These are phyloP conservation scores for Geotrichum klebahnii DNA, from an alignment of 1,139 yeast genomes.

Conservation along the genomic window DNA sequence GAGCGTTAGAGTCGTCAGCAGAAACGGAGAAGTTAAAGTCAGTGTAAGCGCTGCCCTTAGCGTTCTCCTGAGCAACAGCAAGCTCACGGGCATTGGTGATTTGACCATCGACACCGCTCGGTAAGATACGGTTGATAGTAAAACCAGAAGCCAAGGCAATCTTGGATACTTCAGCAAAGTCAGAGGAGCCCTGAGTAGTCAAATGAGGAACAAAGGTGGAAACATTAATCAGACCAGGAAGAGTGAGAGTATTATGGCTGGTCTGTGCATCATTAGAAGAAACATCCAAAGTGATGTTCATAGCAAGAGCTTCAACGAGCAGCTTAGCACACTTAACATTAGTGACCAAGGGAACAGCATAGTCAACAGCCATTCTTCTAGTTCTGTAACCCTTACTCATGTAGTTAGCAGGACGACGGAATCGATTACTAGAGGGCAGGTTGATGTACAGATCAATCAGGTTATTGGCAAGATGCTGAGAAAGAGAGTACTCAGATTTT, in stretches of 20 bases:
- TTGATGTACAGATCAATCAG: conserved; percentile 94
- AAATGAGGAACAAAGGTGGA: conserved; percentile 74
- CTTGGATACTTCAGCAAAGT: conserved; percentile 64
- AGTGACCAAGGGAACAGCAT: conserved; percentile 94
- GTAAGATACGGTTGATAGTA: conserved; percentile 78
- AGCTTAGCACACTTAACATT: conserved; percentile 97
- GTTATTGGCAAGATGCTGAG: conserved; percentile 95
- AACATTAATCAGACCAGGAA: conserved; percentile 85
- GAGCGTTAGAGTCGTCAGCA: conserved; percentile 68
- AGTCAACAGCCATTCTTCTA: conserved; percentile 99
- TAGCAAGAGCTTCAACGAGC: conserved; percentile 84
- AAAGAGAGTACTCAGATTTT: conserved; percentile 88
- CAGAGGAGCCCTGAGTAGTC: conserved; percentile 46
- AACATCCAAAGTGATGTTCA: conserved; percentile 63
- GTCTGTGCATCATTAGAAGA: conserved; percentile 83
- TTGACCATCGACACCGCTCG: conserved; percentile 62
- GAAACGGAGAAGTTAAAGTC: conserved; percentile 82
- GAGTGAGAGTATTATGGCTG: conserved; percentile 71
- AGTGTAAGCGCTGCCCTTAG: conserved; percentile 57
- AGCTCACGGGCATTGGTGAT: conserved; percentile 64
- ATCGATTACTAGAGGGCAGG: conserved; percentile 92
- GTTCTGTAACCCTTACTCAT: conserved; percentile 97
- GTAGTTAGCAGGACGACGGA: conserved; percentile 97
- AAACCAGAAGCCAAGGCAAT: conserved; percentile 80
- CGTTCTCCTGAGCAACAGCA: conserved; percentile 48